Evolutionary conservation across 2,329 filamentous ascomycete species (phyloP), one percentile per base, ranked within the genome.

Genomic region (Penicillium polonicum): DNA sequence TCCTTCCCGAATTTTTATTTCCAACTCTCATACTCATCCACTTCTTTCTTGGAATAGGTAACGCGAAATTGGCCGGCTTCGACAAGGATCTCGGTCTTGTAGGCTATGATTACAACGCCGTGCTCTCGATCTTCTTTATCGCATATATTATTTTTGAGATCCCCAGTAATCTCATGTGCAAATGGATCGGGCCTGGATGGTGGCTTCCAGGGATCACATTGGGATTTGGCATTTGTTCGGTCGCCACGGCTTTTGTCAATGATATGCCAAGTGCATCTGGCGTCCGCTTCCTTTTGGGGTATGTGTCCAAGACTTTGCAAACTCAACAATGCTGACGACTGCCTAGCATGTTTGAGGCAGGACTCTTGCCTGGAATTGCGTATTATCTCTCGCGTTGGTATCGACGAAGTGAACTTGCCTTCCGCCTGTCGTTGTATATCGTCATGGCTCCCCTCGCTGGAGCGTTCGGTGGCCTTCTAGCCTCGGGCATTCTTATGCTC

Each of bases 301-400:
- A 48, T 10, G 43, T 31, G 1, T 36, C 7, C 17, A 4, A 2
- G 13, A 31, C 8, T 5, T 12, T 12, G 12, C 12, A 5, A 36
- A 13, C 1, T 23, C 12, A 7, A 5, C 35, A 53, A 15, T 43
- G 27, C 55, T 57, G n/a, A 57, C 29, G 17, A 15, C 2, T 5
- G 4, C 5, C 9, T 36, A 57, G 55, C 8, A 72, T 88, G 12
- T 90, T 90, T 57, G 89, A 92, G 72, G 86, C 88, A 0, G 88
- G 88, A 8, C 85, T 91, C 83, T 72, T 91, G 53, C 88, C 88
- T 0, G 88, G 88, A 0, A 89, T 90, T 41, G 87, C 87, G 0
- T 91, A 90, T 72, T 91, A 90, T 65, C 75, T 90, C 21, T 87
- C 83, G 0, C 78, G 88, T 51, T 91, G 88, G 88, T 91, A 90